Percentiles rank a stretch among this genome's conserved stretches.
phyloP scores from a whole-genome alignment of 2,329 filamentous ascomycete species.

The Colletotrichum liriopes region DNA sequence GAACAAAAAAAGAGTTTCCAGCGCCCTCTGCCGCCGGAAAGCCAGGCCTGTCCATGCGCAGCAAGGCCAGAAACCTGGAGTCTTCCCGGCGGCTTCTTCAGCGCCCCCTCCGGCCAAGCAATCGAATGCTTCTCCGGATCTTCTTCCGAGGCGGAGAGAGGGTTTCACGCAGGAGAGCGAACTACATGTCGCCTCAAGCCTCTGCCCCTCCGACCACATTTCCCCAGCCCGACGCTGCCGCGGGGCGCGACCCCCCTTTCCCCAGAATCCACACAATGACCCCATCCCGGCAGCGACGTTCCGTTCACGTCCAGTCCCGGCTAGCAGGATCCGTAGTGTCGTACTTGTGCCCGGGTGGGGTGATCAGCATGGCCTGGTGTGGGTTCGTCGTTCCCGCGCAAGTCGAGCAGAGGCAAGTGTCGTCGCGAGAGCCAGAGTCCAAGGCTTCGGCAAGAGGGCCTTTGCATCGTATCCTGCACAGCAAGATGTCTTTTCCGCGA shows the following conservation, averaged over 20 bases:
- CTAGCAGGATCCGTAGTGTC: constrained; percentile 39
- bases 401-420: neutral
- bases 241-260: constrained; percentile 31
- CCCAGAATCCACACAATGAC: constrained; percentile 37
- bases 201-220: constrained; percentile 5
- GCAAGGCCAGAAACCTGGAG: constrained; percentile 17
- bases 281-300: constrained; percentile 27
- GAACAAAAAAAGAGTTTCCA: constrained; percentile 52
- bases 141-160: constrained; percentile 3
- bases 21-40: constrained; percentile 42
- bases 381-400: constrained; percentile 33
- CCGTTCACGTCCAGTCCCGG: constrained; percentile 34
- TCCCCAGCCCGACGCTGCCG: constrained; percentile 15
- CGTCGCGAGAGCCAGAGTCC: constrained; percentile 29
- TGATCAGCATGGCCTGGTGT: constrained; percentile 40
- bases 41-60: constrained; percentile 24
- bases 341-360: constrained; percentile 38
- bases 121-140: constrained; percentile 23
- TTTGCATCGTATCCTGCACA: constrained; percentile 50
- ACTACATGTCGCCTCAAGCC: constrained; percentile 31
- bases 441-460: constrained; percentile 40
- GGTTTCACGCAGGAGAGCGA: constrained; percentile 37
- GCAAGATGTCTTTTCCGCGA: constrained; percentile 48
- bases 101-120: constrained; percentile 3
- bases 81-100: constrained; percentile 28